Evolutionary conservation across 495 filamentous ascomycete species (phyloP), one percentile per base, ranked within the genome.

Genomic region (Daldinia bambusicola): DNA sequence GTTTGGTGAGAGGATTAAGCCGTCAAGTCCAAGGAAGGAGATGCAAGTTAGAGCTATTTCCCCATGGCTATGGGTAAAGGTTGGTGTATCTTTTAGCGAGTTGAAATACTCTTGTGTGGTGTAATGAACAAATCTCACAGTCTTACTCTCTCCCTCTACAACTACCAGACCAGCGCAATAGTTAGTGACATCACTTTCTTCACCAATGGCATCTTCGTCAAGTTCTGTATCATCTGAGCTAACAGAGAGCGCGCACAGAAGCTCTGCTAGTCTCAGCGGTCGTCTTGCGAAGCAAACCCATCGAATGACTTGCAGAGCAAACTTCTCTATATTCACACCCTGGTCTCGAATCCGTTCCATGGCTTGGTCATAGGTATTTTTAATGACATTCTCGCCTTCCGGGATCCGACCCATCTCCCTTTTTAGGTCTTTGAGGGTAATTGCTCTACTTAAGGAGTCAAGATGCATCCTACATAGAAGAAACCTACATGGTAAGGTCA

Each of bases 331-430:
- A 13, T 68, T 76, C 34, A 60, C 16, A 4, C 66, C 57, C 38
- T 82, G 79, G 45, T 70, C 70, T 31, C 78, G 71, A 20, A 84
- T 82, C n/a, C 82, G 72, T 20, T 69, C 55, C 76, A 83, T 79
- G 6, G 78, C 78, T 58, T 80, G 72, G 26, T 80, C 67, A 56
- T 84, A 83, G 30, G 77, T 74, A 48, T 80, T 63, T 61, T 78
- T 59, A 58, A 70, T 34, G 52, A 67, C 59, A 38, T 71, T 70
- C 62, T 78, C 60, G 20, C 73, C 71, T 20, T 56, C n/a, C 2
- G 71, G 71, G 52, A 74, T 71, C 8, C 63, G 60, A 1, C 36
- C 14, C 10, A 83, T 61, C 31, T 77, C 75, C 8, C 66, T 56
- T 30, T 67, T 68, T 30, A 82, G 30, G 1, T 74, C 77, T 48